Evolutionary conservation across 2,329 filamentous ascomycete genomes (phyloP).

Genomic region (Arthrinium phaeospermum): DNA sequence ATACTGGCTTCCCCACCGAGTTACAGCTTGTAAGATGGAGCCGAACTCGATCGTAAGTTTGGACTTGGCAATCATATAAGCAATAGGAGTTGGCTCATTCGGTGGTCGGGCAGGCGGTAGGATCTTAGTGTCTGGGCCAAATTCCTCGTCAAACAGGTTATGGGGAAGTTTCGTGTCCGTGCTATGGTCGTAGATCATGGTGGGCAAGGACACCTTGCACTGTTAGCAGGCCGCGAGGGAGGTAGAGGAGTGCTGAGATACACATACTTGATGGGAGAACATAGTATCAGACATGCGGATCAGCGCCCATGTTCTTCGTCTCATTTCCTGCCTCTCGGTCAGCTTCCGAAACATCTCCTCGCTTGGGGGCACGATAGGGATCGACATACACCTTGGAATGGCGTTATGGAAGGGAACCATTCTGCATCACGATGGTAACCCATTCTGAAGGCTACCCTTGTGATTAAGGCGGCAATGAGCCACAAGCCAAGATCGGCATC

Average conservation of each 20-base stretch:
- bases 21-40: slow-evolving; percentile 71
- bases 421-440: slow-evolving; percentile 80
- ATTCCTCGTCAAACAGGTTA: slow-evolving; percentile 83
- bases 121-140: slow-evolving; percentile 70
- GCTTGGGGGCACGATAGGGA: not conserved
- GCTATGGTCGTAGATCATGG: slow-evolving; percentile 75
- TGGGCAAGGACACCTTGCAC: slow-evolving; percentile 58
- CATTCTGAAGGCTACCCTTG: slow-evolving; percentile 68
- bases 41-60: slow-evolving; percentile 72
- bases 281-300: slow-evolving; percentile 76
- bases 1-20: slow-evolving; percentile 59
- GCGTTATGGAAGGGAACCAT: slow-evolving; percentile 73
- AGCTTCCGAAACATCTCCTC: not conserved
- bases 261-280: slow-evolving; percentile 64
- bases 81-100: slow-evolving; percentile 75
- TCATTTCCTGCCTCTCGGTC: slow-evolving; percentile 64
- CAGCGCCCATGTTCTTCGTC: slow-evolving; percentile 70
- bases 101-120: slow-evolving; percentile 71
- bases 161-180: slow-evolving; percentile 77
- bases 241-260: slow-evolving; percentile 61
- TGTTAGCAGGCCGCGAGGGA: not conserved
- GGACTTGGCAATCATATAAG: slow-evolving; percentile 79
- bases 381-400: slow-evolving; percentile 69
- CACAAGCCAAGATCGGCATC: slow-evolving; percentile 74
- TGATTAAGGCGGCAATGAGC: slow-evolving; percentile 61